Percentiles rank a stretch among this genome's conserved stretches.
Evolutionary conservation across 306 rosid species (phyloP).

Genomic region (Castanea sativa): DNA sequence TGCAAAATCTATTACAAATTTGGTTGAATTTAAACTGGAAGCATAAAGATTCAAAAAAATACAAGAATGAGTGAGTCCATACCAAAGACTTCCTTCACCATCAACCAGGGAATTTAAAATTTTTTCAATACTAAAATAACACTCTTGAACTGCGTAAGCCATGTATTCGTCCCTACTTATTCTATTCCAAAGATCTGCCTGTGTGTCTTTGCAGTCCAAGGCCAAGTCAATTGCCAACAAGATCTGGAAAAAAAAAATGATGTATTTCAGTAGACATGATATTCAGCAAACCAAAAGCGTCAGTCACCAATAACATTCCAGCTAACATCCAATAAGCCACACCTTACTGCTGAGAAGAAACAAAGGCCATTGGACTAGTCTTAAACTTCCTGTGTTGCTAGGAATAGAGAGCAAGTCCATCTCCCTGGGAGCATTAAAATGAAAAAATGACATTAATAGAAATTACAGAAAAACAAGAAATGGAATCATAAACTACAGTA

Average conservation of each 20-base stretch:
- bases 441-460: conserved; percentile 6
- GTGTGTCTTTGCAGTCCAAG: conserved; percentile 88
- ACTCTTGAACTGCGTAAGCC: conserved; percentile 93
- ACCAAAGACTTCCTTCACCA: conserved; percentile 90
- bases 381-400: conserved; percentile 83
- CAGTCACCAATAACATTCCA: neutral
- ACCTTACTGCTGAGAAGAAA: conserved; percentile 99
- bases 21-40: neutral
- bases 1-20: neutral
- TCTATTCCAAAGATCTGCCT: conserved; percentile 87
- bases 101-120: conserved; percentile 78
- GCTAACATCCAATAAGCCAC: conserved; percentile 13
- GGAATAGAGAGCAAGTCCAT: conserved; percentile 88
- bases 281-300: conserved; percentile 5
- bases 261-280: conserved; percentile 7
- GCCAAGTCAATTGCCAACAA: conserved; percentile 90
- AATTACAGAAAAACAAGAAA: conserved; percentile 8
- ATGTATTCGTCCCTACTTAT: conserved; percentile 85
- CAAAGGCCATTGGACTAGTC: conserved; percentile 98
- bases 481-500: conserved; percentile 3
- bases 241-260: conserved; percentile 45
- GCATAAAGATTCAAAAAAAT: neutral
- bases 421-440: conserved; percentile 61
- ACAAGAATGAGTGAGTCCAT: conserved; percentile 27
- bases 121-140: conserved; percentile 80